Base-by-base conservation (phyloP, 768 basidiomycete genomes). In the Thelephora ganbajun region DNA sequence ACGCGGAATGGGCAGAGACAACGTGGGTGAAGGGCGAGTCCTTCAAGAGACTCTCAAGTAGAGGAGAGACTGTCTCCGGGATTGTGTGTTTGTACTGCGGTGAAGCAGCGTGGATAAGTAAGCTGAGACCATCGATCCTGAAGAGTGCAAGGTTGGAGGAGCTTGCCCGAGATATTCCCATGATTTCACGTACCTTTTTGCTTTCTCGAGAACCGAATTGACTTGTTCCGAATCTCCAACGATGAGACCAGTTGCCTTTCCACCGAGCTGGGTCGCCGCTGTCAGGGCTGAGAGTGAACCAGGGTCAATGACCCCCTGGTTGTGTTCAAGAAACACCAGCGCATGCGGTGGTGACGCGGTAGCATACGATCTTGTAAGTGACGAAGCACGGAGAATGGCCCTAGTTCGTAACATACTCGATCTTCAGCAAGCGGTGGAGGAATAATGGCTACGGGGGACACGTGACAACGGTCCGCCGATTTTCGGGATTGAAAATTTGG, bases 291-390 rank as follows among this genome's bases (percentile, higher is more conserved):
- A 92, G 49, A 97, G 71, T 12, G 87, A 87, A 12, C 79, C 82
- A 1, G 90, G 74, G 49, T 92, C 88, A 52, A 98, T 73, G 49
- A 76, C 71, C 34, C 90, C 90, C 44, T 76, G 70, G 42, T 77
- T 75, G 59, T 97, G 91, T 63, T 97, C 94, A 43, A 97, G 70
- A 54, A 88, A 82, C n/a, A 96, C 80, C 3, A 96, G 76, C 1
- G 84, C 79, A 63, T 85, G 81, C 0, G 84, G 79, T 30, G 78
- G 67, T 4, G 72, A 49, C 19, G 73, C 63, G 3, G 80, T 74
- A 4, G 83, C 75, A 59, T 85, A 87, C 5, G 69, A 59, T 50
- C 79, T 66, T 44, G 42, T 26, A 23, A 59, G 45, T 22, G 50
- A 35, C 26, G 34, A 33, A 43, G 44, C 18, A 20, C 41, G 23